Base-by-base conservation (phyloP, 495 filamentous ascomycete genomes). In the Bryoglossum gracile region DNA sequence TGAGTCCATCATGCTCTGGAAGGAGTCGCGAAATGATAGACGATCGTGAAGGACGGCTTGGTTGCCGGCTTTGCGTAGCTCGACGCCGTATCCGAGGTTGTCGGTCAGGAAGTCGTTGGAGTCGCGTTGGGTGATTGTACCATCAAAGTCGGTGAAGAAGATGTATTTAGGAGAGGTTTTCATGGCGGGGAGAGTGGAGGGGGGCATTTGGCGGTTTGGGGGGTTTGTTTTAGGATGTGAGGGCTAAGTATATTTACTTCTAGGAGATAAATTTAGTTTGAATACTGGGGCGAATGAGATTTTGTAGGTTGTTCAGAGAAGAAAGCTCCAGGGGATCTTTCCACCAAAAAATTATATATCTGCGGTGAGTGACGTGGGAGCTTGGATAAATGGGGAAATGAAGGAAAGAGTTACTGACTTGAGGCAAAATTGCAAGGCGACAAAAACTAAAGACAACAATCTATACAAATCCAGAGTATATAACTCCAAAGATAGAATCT, bases 111-210 rank as follows among this genome's bases (percentile, higher is more conserved):
- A 92, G 72, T 96, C 89, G 73, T 97, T 96, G 78, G 83, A 91
- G 68, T 95, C 89, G 56, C 85, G 76, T 48, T 86, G 70, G 24
- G 90, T 96, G 58, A 97, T 92, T 25, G 92, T 96, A 44, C 91
- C 91, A 61, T 97, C 91, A 55, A 97, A 97, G 66, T 97, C 91
- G 33, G 90, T 91, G 72, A 96, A 97, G 73, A 97, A 94, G 66
- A 97, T 92, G 71, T 83, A 81, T 64, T 87, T 84, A 25, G 85
- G 84, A 55, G 77, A 75, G 13, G 78, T 83, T 55, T 72, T 68
- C 67, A 89, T 65, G 21, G 73, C 73, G 3, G 73, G 71, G 5
- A 76, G 66, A 11, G 54, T 50, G 13, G 35, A 47, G 39, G 52
- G 32, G 10, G 45, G 23, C 57, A 59, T 59, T 42, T 58, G 51